Evolutionary conservation across 1,284 basidiomycete genomes (phyloP).

Genomic region (Marasmius oreades): DNA sequence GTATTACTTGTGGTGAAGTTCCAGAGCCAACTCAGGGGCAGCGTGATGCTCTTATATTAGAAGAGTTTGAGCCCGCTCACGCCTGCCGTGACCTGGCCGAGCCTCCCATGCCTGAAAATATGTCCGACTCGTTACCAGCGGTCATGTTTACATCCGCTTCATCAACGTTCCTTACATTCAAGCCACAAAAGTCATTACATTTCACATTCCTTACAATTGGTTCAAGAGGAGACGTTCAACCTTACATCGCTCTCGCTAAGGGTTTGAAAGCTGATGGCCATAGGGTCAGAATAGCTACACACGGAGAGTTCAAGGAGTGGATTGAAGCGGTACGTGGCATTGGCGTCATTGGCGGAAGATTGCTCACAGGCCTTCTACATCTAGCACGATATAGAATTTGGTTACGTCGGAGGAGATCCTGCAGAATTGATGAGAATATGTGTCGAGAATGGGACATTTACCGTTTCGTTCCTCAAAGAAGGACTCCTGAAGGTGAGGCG

Average conservation of each 20-base stretch:
- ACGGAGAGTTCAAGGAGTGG: conserved; percentile 94
- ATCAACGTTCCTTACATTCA: conserved; percentile 93
- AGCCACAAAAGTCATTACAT: conserved; percentile 76
- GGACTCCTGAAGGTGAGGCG: conserved; percentile 72
- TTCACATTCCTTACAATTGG: conserved; percentile 96
- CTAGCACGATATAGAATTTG: conserved; percentile 92
- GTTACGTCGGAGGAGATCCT: conserved; percentile 93
- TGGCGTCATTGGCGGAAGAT: neutral
- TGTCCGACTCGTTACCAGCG: conserved; percentile 71
- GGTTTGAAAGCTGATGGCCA: conserved; percentile 91
- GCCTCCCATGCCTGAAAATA: conserved; percentile 41
- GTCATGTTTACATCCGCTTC: conserved; percentile 93
- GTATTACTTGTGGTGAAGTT: conserved; percentile 40
- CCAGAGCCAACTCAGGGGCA: conserved; percentile 43
- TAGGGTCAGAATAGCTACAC: conserved; percentile 82
- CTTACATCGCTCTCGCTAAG: conserved; percentile 92
- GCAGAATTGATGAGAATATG: conserved; percentile 94
- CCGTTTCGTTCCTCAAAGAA: conserved; percentile 91
- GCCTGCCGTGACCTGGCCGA: conserved; percentile 26
- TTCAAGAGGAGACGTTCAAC: conserved; percentile 90
- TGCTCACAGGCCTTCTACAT: conserved; percentile 15
- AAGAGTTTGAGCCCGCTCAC: conserved; percentile 53
- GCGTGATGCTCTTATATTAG: conserved; percentile 67
- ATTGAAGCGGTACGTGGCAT: conserved; percentile 76
- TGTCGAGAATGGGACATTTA: conserved; percentile 96